Conservation (phyloP, 2,329 filamentous ascomycete species). For the Helotiales sp. region DNA sequence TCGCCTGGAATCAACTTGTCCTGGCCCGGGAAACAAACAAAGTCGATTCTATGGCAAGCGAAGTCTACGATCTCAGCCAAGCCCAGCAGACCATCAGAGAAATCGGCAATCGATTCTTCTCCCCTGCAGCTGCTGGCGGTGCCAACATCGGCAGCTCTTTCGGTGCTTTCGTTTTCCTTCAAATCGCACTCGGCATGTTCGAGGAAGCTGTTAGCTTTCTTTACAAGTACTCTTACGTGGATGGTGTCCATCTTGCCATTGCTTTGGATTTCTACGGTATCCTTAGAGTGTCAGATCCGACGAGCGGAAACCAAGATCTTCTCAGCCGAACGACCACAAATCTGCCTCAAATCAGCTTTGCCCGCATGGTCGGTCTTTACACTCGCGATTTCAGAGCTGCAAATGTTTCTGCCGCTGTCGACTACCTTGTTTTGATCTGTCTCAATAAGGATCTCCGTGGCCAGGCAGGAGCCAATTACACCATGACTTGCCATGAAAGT, state of each 20-base stretch:
- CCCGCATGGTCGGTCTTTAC: slow-evolving; percentile 91
- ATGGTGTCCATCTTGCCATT: slow-evolving; percentile 93
- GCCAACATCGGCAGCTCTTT: slow-evolving; percentile 75
- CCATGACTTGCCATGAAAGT: slow-evolving; percentile 86
- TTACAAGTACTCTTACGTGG: slow-evolving; percentile 88
- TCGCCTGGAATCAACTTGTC: slow-evolving; percentile 75
- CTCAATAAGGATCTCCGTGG: slow-evolving; percentile 84
- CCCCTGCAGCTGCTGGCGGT: slow-evolving; percentile 62
- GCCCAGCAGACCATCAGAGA: slow-evolving; percentile 83
- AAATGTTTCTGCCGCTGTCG: slow-evolving; percentile 85
- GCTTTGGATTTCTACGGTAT: slow-evolving; percentile 88
- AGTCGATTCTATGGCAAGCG: slow-evolving; percentile 66
- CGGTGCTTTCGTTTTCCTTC: slow-evolving; percentile 91
- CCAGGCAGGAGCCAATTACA: slow-evolving; percentile 75
- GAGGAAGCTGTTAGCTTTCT: slow-evolving; percentile 92
- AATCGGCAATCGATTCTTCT: slow-evolving; percentile 90
- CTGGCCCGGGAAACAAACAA: slow-evolving; percentile 69
- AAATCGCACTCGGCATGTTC: slow-evolving; percentile 89
- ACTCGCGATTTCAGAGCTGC: slow-evolving; percentile 94
- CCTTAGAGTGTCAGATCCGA: slow-evolving; percentile 83
- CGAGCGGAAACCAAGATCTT: slow-evolving; percentile 72
- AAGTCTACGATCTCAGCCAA: slow-evolving; percentile 67
- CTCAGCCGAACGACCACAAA: slow-evolving; percentile 69
- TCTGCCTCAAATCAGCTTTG: slow-evolving; percentile 88
- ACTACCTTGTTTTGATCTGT: slow-evolving; percentile 91